These are phyloP conservation scores for Gracilaria vermiculophylla DNA, from an alignment of 23 red algal genomes.

Conservation along the genomic window DNA sequence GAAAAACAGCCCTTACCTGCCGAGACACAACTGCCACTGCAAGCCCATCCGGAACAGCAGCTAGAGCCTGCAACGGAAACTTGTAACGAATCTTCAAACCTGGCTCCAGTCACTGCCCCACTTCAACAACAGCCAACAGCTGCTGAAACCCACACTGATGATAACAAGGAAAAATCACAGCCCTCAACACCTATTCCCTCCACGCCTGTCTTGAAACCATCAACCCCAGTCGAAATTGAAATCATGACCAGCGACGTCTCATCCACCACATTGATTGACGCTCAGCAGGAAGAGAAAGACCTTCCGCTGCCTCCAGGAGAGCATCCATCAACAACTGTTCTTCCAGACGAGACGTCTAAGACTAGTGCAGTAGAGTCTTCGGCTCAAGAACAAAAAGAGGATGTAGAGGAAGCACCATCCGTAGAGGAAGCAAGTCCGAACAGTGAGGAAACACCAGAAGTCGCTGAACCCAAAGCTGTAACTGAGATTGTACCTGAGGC, in stretches of 20 bases:
- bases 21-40: background rate
- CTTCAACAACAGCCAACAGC: background rate
- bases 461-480: background rate
- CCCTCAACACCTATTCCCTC: background rate
- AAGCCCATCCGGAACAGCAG: background rate
- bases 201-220: background rate
- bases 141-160: background rate
- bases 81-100: background rate
- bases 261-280: background rate
- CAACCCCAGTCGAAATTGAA: constrained; percentile 6
- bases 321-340: background rate
- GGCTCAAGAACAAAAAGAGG: background rate
- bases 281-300: constrained; percentile 24
- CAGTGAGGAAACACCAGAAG: background rate
- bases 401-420: background rate
- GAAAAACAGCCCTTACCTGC: background rate
- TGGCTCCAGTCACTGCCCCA: background rate
- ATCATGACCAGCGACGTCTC: constrained; percentile 35
- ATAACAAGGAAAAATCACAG: constrained; percentile 2
- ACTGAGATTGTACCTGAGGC: background rate
- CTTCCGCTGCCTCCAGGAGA: background rate
- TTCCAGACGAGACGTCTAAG: background rate
- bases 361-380: background rate
- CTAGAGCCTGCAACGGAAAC: constrained; percentile 5
- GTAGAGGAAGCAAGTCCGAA: background rate